A percentile compares a stretch with the other conserved stretches of the same genome.
Evolutionary conservation across 2,329 filamentous ascomycete genomes (phyloP).

Genomic region (Stromatinia cepivora): DNA sequence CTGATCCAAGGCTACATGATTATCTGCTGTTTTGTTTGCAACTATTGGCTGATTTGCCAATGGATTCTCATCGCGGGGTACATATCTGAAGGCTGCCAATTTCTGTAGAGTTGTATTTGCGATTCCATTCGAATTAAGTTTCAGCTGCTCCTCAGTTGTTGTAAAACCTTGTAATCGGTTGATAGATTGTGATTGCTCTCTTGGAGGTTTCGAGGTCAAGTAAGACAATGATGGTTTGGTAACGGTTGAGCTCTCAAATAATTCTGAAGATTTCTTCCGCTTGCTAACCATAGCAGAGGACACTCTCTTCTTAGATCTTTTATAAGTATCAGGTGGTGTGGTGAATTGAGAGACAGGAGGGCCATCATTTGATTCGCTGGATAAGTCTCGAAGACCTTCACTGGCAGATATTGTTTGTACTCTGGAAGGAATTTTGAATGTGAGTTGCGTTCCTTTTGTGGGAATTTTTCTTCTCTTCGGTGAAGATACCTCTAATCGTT

Average conservation of each 20-base stretch:
- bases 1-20: neutral
- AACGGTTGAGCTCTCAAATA: slow-evolving; percentile 32
- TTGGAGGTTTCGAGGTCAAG: slow-evolving; percentile 19
- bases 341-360: slow-evolving; percentile 24
- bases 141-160: slow-evolving; percentile 34
- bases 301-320: slow-evolving; percentile 23
- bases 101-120: slow-evolving; percentile 24
- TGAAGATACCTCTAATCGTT: neutral
- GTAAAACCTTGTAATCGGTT: slow-evolving; percentile 32
- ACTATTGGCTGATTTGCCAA: neutral
- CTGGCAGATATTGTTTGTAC: neutral
- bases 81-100: slow-evolving; percentile 23
- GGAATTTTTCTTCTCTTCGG: slow-evolving; percentile 12
- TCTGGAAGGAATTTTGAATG: slow-evolving; percentile 16
- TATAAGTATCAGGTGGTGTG: slow-evolving; percentile 27
- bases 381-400: neutral
- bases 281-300: slow-evolving; percentile 18
- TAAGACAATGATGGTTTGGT: slow-evolving; percentile 30
- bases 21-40: neutral
- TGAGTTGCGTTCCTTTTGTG: slow-evolving; percentile 9
- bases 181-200: slow-evolving; percentile 18
- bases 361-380: neutral
- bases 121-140: slow-evolving; percentile 17
- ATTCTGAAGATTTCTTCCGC: slow-evolving; percentile 22
- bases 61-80: neutral